Evolutionary conservation across 2,329 filamentous ascomycete species (phyloP).

Genomic region (Meredithiella fracta): DNA sequence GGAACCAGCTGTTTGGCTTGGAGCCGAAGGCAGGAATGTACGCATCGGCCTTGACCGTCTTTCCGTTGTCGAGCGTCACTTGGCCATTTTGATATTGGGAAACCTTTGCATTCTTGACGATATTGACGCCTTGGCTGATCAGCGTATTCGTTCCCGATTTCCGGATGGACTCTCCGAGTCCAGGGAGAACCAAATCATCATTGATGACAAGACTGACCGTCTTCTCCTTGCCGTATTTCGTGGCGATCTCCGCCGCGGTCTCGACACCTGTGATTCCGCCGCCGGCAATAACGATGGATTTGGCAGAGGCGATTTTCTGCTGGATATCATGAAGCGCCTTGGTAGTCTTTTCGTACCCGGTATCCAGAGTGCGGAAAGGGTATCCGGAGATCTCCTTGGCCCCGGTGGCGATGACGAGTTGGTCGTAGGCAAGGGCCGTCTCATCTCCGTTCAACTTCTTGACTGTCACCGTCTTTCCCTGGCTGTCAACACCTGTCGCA

Average conservation of each 20-base stretch:
- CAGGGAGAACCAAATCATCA: constrained; percentile 14
- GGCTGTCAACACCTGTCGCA: constrained; percentile 29
- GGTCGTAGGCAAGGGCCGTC: constrained; percentile 29
- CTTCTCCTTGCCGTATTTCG: constrained; percentile 20
- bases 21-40: constrained; percentile 30
- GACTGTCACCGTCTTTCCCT: constrained; percentile 27
- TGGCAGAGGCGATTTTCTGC: constrained; percentile 22
- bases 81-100: constrained; percentile 19
- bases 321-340: constrained; percentile 24
- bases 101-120: constrained; percentile 26
- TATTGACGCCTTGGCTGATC: constrained; percentile 27
- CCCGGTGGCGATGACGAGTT: constrained; percentile 34
- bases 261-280: constrained; percentile 26
- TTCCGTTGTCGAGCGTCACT: constrained; percentile 22
- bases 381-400: constrained; percentile 16
- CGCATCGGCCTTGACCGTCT: background rate
- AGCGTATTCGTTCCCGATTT: constrained; percentile 25
- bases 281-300: constrained; percentile 24
- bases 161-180: constrained; percentile 21
- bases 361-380: constrained; percentile 33
- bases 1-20: constrained; percentile 29
- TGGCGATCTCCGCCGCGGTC: constrained; percentile 23
- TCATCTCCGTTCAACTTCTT: constrained; percentile 20
- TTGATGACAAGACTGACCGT: constrained; percentile 17
- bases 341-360: constrained; percentile 26